phyloP scores from a whole-genome alignment of 441 rosid genomes.

The Adansonia madagascariensis region DNA sequence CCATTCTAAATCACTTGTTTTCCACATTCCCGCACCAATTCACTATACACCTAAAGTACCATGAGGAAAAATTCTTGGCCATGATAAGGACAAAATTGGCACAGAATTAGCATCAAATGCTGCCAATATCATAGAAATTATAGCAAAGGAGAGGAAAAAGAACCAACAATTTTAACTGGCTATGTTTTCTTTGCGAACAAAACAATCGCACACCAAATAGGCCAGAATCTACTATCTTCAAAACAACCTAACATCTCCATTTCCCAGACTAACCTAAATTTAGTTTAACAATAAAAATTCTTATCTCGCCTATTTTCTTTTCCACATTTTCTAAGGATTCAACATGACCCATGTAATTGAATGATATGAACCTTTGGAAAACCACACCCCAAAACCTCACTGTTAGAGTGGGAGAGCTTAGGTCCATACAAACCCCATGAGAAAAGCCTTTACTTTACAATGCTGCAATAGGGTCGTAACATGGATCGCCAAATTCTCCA shows the following conservation, averaged over 20 bases:
- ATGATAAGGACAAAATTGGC: not conserved
- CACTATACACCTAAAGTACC: not conserved
- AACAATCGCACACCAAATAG: not conserved
- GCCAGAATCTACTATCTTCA: not conserved
- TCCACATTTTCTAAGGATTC: not conserved
- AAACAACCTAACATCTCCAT: not conserved
- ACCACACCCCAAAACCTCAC: too few species aligned
- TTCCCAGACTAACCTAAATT: not conserved
- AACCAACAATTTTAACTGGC: not conserved
- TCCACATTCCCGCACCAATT: slow-evolving; percentile 33
- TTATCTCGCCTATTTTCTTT: not conserved
- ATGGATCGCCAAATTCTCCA: not conserved
- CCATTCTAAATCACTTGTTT: not conserved
- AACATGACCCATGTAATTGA: not conserved
- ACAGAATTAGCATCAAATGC: not conserved
- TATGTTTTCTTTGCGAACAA: not conserved
- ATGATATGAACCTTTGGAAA: too few species aligned
- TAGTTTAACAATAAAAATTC: not conserved
- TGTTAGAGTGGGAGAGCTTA: too few species aligned
- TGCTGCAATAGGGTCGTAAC: too few species aligned
- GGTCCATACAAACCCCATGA: too few species aligned
- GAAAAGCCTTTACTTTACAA: too few species aligned
- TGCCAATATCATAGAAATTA: not conserved
- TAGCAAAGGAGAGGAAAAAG: slow-evolving; percentile 17
- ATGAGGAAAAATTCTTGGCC: not conserved